A percentile compares a stretch with the other conserved stretches of the same genome.
These are phyloP conservation scores for Lipomyces orientalis DNA, from an alignment of 805 yeast species.

Conservation along the genomic window DNA sequence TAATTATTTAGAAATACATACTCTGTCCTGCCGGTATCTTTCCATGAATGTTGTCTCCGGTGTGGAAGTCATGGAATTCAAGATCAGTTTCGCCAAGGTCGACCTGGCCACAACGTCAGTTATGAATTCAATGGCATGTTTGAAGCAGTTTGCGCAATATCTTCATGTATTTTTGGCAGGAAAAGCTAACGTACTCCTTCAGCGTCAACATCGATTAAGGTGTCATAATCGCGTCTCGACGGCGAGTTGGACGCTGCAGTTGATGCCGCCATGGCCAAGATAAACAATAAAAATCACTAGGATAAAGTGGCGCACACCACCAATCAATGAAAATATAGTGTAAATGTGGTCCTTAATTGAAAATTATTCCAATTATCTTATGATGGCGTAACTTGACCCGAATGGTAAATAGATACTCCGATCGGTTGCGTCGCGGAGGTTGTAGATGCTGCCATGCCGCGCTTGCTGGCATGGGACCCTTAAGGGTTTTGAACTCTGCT, in stretches of 20 bases:
- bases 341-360: too few relatives aligned
- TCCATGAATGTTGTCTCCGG: slow-evolving; percentile 35
- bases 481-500: too few relatives aligned
- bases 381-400: background rate
- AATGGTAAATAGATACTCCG: background rate
- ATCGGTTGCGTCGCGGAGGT: background rate
- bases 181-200: slow-evolving; percentile 20
- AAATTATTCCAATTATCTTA: background rate
- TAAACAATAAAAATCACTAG: background rate
- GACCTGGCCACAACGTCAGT: slow-evolving; percentile 12
- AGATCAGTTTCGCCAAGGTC: slow-evolving; percentile 38
- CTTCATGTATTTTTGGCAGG: background rate
- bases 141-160: background rate
- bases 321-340: background rate
- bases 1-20: slow-evolving; percentile 3
- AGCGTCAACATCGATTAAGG: slow-evolving; percentile 35
- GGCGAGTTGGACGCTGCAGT: background rate
- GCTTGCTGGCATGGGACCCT: too few relatives aligned
- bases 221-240: slow-evolving; percentile 29
- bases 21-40: slow-evolving; percentile 33
- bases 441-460: background rate
- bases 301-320: background rate
- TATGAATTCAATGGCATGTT: background rate
- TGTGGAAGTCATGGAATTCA: slow-evolving; percentile 38
- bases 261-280: slow-evolving; percentile 15